Percentiles rank a stretch among this genome's conserved stretches.
phyloP scores from a whole-genome alignment of 805 yeast genomes.

The Cyberlindnera xishuangbannaensis region DNA sequence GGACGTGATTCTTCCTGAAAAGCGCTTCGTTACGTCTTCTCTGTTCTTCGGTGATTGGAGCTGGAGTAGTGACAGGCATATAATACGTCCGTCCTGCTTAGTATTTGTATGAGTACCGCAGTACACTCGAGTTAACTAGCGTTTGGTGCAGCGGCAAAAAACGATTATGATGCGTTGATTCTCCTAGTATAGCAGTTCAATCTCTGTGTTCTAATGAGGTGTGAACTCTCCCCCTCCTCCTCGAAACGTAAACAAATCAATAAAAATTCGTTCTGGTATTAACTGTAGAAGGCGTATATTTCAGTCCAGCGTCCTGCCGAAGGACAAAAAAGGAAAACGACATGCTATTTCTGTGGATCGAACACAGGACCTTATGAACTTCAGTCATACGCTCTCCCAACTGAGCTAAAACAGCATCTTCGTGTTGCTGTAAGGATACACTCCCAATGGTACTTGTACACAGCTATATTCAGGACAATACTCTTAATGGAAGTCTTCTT shows the following conservation, averaged over 20 bases:
- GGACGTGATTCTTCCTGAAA: slow-evolving; percentile 17
- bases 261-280: not conserved
- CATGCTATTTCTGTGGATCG: slow-evolving; percentile 70
- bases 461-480: no score
- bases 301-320: not conserved
- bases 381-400: slow-evolving; percentile 31
- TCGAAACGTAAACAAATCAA: not conserved
- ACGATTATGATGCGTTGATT: not conserved
- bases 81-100: no score
- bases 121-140: not conserved
- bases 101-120: not conserved
- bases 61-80: not conserved
- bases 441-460: not conserved
- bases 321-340: not conserved
- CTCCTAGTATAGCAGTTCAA: no score
- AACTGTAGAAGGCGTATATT: slow-evolving; percentile 1
- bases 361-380: slow-evolving; percentile 79
- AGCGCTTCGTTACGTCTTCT: slow-evolving; percentile 15
- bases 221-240: no score
- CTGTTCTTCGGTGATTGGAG: slow-evolving; percentile 12
- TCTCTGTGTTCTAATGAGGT: no score
- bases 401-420: slow-evolving; percentile 28
- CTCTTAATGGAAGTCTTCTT: no score
- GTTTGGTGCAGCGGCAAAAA: not conserved
- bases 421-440: not conserved